These are phyloP conservation scores for Sclerotinia subarctica DNA, from an alignment of 2,329 filamentous ascomycete species.

Conservation along the genomic window DNA sequence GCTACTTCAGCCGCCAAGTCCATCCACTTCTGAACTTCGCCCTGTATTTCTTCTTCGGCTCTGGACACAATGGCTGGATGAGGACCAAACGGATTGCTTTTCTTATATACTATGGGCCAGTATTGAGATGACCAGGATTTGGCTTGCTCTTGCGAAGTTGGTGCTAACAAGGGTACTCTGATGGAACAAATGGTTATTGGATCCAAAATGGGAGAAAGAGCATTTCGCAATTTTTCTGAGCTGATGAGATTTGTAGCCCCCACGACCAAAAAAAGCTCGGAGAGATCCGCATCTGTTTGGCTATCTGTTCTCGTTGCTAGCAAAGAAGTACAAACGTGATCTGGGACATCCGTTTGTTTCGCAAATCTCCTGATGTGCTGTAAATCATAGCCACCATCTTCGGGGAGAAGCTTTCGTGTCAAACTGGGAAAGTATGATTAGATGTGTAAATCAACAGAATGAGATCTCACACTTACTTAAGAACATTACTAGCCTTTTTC, in stretches of 20 bases:
- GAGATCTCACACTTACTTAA: conserved; percentile 55
- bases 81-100: conserved; percentile 81
- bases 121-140: conserved; percentile 71
- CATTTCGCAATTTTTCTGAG: conserved; percentile 50
- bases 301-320: conserved; percentile 49
- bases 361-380: conserved; percentile 74
- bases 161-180: conserved; percentile 68
- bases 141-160: conserved; percentile 73
- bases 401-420: conserved; percentile 54
- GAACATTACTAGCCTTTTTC: conserved; percentile 67
- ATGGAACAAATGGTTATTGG: conserved; percentile 46
- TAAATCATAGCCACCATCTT: conserved; percentile 61
- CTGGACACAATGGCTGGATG: conserved; percentile 72
- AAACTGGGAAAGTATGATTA: conserved; percentile 45
- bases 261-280: conserved; percentile 46
- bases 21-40: conserved; percentile 64
- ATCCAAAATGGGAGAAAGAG: conserved; percentile 49
- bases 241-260: conserved; percentile 51
- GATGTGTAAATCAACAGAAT: conserved; percentile 25
- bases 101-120: conserved; percentile 83
- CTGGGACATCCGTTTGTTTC: conserved; percentile 65
- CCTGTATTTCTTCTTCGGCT: conserved; percentile 64
- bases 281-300: conserved; percentile 47
- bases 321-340: conserved; percentile 57
- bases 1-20: conserved; percentile 64